Conservation (phyloP, 2,329 filamentous ascomycete genomes). For the Conoideocrella luteorostrata region DNA sequence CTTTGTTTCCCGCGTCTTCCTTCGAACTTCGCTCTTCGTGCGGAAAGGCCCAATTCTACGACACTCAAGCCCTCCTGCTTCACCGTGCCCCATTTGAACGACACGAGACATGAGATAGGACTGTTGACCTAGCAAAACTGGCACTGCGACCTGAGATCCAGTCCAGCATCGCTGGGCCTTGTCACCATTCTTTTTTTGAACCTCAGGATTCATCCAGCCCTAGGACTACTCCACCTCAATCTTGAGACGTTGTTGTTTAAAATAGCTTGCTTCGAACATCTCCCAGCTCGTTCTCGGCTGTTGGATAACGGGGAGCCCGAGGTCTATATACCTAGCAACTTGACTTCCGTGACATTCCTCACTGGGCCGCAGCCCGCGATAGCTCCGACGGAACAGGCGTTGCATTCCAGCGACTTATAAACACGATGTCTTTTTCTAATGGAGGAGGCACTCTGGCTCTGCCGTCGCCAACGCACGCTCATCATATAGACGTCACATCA, state of each 20-base stretch:
- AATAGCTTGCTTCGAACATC: background rate
- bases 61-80: background rate
- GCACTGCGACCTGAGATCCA: background rate
- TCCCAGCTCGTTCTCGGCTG: background rate
- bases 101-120: constrained; percentile 10
- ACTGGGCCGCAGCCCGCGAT: constrained; percentile 17
- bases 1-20: background rate
- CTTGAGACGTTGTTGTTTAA: background rate
- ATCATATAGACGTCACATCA: constrained; percentile 75
- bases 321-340: constrained; percentile 3
- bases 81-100: too few relatives aligned
- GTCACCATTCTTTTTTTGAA: background rate
- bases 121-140: constrained; percentile 6
- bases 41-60: background rate
- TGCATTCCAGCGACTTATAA: constrained; percentile 19
- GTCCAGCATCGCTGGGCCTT: background rate
- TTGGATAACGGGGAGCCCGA: constrained; percentile 1
- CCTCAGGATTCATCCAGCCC: constrained; percentile 3
- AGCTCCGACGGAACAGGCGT: constrained; percentile 16
- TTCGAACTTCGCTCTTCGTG: background rate
- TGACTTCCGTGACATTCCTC: constrained; percentile 19
- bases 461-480: constrained; percentile 76
- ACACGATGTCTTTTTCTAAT: constrained; percentile 50
- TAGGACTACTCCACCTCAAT: background rate
- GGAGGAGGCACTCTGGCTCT: constrained; percentile 73